Base-by-base conservation (phyloP, 805 yeast genomes). In the Candida anglica region DNA sequence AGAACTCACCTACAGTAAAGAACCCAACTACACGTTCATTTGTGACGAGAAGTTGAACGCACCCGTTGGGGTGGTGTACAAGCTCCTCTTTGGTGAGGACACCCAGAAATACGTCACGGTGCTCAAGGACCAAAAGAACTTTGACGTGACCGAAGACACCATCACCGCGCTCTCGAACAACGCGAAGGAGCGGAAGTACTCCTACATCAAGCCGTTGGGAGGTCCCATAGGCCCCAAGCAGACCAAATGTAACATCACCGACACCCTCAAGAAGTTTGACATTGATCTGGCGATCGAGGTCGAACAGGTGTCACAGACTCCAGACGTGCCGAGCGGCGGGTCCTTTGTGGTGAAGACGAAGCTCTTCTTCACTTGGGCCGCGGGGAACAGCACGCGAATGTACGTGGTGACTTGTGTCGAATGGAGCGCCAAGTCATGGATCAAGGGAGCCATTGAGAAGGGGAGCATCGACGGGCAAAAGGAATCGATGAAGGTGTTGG, bases 241-340 rank as follows among this genome's bases (percentile, higher is more conserved):
- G 44, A 83, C 94, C 0, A 60, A 60, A 38, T 83, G 91, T 61
- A 53, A 66, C 13, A 79, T 84, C 30, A 65, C 69, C 4, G 94
- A 85, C 48, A 67, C 67, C 2, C 49, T 83, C 13, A 76, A 77
- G 19, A 63, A 70, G 27, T 62, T 51, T 35, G 79, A 82, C 46
- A 63, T 73, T 14, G 63, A 71, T 5, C 59, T 64, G 17, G 60
- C 53, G 37, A 64, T 78, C 15, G 62, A 66, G 19, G 75, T 79
- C 2, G 65, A 71, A 3, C 85, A 81, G 43, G 53, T 65, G 1
- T 78, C 88, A 0, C 72, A 69, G 31, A 80, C 87, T 0, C 94
- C 93, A 0, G 93, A 84, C 59, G 86, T 84, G n/a, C 94, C 94
- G 0, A 77, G 84, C 21, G 93, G 94, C 6, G 71, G 66, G 42